Conservation (phyloP, 768 basidiomycete genomes). For the Kwoniella sp. region DNA sequence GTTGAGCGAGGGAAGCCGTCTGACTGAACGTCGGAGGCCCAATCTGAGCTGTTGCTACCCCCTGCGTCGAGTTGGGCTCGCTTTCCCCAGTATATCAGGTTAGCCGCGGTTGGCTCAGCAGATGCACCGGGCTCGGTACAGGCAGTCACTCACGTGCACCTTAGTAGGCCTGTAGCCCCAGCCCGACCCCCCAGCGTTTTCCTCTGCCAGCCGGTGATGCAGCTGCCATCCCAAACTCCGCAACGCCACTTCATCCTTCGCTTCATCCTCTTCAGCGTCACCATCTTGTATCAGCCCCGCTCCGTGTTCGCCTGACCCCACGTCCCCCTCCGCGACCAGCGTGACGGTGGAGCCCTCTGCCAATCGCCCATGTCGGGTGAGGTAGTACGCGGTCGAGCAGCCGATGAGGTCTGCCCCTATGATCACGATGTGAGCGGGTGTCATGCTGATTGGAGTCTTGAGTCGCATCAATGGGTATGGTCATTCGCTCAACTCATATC, state of each 20-base stretch:
- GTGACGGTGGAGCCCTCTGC: constrained; percentile 51
- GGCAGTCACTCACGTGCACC: constrained; percentile 14
- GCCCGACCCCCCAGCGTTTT: constrained; percentile 61
- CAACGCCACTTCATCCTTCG: not conserved
- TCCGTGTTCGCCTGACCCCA: constrained; percentile 53
- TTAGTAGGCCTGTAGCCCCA: constrained; percentile 76
- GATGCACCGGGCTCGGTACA: not conserved
- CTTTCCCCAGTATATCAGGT: too few species aligned
- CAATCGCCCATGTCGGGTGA: constrained; percentile 51
- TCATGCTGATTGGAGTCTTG: too few species aligned
- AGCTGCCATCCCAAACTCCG: constrained; percentile 62
- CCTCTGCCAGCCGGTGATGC: constrained; percentile 65
- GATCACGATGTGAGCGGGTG: constrained; percentile 66
- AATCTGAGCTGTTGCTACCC: too few species aligned
- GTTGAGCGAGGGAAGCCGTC: not conserved
- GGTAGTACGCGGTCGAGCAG: constrained; percentile 72
- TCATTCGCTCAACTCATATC: too few species aligned
- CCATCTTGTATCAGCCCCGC: constrained; percentile 60
- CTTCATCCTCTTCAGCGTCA: constrained; percentile 47
- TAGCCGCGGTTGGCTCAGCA: not conserved
- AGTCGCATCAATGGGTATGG: too few species aligned
- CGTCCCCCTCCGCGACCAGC: constrained; percentile 64
- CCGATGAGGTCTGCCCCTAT: constrained; percentile 82
- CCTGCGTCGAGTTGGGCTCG: too few species aligned
- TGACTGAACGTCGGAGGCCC: not conserved